Conservation (phyloP, 805 yeast species). For the Candida nonsorbophila region DNA sequence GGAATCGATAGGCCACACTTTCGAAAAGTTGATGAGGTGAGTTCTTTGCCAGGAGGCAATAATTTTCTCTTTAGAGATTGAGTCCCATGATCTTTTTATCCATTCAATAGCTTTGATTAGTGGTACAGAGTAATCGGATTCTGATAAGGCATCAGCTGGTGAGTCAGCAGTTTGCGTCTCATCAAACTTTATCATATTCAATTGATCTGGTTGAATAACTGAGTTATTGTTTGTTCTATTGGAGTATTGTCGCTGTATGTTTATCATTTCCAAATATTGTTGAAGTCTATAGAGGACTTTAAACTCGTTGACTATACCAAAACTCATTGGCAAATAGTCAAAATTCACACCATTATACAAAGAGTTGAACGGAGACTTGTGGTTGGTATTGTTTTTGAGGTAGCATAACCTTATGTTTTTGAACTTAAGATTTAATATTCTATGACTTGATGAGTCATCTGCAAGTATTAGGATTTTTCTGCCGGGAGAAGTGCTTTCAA, state of each 20-base stretch:
- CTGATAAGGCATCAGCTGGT: slow-evolving; percentile 28
- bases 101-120: slow-evolving; percentile 54
- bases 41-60: slow-evolving; percentile 31
- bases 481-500: slow-evolving; percentile 34
- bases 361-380: slow-evolving; percentile 30
- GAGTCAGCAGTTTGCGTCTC: slow-evolving; percentile 4
- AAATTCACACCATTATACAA: slow-evolving; percentile 41
- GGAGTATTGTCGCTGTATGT: slow-evolving; percentile 15
- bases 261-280: slow-evolving; percentile 47
- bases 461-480: slow-evolving; percentile 51
- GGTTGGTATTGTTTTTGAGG: slow-evolving; percentile 33
- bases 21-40: slow-evolving; percentile 20
- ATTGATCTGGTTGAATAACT: slow-evolving; percentile 4
- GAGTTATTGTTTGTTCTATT: slow-evolving; percentile 2
- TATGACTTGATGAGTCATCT: slow-evolving; percentile 60
- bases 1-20: slow-evolving; percentile 21
- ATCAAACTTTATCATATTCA: too few species aligned
- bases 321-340: slow-evolving; percentile 55
- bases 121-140: slow-evolving; percentile 41
- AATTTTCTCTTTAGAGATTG: slow-evolving; percentile 26
- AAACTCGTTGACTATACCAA: slow-evolving; percentile 61
- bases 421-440: slow-evolving; percentile 41
- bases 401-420: slow-evolving; percentile 29
- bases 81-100: slow-evolving; percentile 54
- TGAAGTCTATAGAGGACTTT: slow-evolving; percentile 52